Percentiles rank a stretch among this genome's conserved stretches.
phyloP scores from a whole-genome alignment of 306 rosid species.

The Mimosa pudica region DNA sequence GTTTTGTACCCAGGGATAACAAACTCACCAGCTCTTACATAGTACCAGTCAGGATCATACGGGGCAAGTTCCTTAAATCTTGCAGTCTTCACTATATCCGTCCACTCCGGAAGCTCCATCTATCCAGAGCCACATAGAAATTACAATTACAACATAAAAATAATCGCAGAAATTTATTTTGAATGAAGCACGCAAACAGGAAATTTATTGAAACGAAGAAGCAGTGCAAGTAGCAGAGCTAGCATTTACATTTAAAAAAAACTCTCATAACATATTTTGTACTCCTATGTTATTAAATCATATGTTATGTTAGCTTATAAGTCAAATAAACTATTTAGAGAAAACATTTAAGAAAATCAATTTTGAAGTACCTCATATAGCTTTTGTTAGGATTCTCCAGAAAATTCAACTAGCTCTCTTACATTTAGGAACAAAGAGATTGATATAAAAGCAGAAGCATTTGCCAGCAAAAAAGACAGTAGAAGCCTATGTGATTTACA shows the following conservation, averaged over 20 bases:
- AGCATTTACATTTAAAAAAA: not conserved
- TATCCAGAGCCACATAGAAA: slow-evolving; percentile 31
- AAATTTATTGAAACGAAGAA: not conserved
- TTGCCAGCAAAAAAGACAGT: not conserved
- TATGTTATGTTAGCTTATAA: too few relatives aligned
- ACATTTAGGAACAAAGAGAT: too few relatives aligned
- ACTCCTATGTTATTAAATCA: too few relatives aligned
- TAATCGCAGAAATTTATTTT: not conserved
- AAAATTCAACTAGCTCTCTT: too few relatives aligned
- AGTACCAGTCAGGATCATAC: slow-evolving; percentile 82
- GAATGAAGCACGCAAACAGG: not conserved
- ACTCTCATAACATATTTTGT: too few relatives aligned
- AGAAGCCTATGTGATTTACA: not conserved
- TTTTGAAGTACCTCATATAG: too few relatives aligned
- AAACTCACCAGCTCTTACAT: slow-evolving; percentile 60
- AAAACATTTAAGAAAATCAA: too few relatives aligned
- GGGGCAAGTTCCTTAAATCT: slow-evolving; percentile 75
- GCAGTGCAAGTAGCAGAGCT: not conserved
- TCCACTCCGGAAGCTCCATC: slow-evolving; percentile 85
- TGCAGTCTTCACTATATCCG: slow-evolving; percentile 74
- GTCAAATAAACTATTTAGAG: too few relatives aligned
- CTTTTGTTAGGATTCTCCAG: too few relatives aligned
- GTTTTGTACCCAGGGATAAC: not conserved
- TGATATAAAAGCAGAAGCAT: not conserved
- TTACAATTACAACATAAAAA: not conserved